A percentile compares a stretch with the other conserved stretches of the same genome.
Evolutionary conservation across 1,284 basidiomycete species (phyloP).

Genomic region (Ganoderma sinense): DNA sequence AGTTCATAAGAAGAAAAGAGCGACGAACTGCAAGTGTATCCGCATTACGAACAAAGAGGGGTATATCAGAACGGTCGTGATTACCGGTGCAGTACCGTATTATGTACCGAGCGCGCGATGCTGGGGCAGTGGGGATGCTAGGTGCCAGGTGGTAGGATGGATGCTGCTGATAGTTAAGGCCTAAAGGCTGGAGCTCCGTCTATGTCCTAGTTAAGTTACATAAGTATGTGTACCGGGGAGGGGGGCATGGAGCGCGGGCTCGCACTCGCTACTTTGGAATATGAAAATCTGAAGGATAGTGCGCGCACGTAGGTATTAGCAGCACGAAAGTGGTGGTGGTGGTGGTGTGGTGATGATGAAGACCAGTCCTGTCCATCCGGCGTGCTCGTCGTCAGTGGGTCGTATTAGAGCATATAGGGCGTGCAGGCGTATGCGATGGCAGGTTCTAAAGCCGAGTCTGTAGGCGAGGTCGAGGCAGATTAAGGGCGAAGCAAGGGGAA

Average conservation of each 20-base stretch:
- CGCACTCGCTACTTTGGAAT: neutral
- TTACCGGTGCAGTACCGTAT: neutral
- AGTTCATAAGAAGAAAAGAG: neutral
- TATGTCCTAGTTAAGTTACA: neutral
- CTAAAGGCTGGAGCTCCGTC: neutral
- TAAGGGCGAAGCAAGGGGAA: neutral
- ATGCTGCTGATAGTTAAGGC: neutral
- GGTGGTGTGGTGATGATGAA: neutral
- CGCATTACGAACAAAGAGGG: neutral
- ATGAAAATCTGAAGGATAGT: neutral
- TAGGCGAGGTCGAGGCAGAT: neutral
- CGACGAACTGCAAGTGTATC: neutral
- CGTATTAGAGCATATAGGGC: neutral
- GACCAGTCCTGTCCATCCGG: neutral
- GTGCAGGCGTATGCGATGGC: neutral
- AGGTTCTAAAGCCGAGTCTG: neutral
- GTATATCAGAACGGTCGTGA: neutral
- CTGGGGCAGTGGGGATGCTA: no score
- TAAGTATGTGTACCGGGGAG: neutral
- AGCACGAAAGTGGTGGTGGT: neutral
- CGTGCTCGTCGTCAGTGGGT: neutral
- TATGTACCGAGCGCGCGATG: no score
- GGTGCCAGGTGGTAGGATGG: neutral
- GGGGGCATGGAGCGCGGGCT: neutral
- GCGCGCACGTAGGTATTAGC: neutral